Conservation (phyloP, 2,329 filamentous ascomycete species). For the Fusarium subtropicale region DNA sequence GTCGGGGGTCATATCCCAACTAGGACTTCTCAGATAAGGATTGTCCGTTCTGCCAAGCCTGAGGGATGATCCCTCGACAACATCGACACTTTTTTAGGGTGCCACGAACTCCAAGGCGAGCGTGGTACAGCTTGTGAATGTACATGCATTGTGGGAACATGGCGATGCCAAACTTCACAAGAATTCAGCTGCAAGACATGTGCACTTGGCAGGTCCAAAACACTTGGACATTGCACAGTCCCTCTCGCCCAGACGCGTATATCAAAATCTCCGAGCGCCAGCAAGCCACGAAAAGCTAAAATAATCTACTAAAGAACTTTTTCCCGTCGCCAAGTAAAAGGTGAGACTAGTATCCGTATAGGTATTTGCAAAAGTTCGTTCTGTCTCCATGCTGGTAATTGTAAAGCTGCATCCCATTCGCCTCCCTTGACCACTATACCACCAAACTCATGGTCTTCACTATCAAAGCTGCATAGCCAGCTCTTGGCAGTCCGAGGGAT, state of each 20-base stretch:
- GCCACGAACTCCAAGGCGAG: not conserved
- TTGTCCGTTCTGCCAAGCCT: constrained; percentile 14
- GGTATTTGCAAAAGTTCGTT: constrained; percentile 19
- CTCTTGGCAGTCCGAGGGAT: constrained; percentile 20
- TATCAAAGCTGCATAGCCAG: constrained; percentile 15
- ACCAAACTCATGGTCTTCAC: not conserved
- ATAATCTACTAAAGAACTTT: constrained; percentile 12
- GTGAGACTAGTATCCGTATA: constrained; percentile 8
- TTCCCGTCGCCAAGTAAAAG: constrained; percentile 11
- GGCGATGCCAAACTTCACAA: not conserved
- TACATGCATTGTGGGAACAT: not conserved
- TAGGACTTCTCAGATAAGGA: constrained; percentile 31
- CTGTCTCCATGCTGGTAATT: not conserved
- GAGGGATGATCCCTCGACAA: constrained; percentile 9
- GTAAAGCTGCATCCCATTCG: constrained; percentile 12
- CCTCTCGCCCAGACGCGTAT: constrained; percentile 6
- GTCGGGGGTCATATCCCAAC: constrained; percentile 28
- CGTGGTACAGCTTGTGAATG: not conserved
- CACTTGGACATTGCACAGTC: not conserved
- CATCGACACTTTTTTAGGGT: not conserved
- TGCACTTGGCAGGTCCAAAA: constrained; percentile 1
- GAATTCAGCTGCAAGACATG: not conserved
- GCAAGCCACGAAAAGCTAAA: constrained; percentile 9
- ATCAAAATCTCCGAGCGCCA: constrained; percentile 18
- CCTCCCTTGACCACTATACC: not conserved